These are phyloP conservation scores for Endothia cerciana DNA, from an alignment of 2,329 filamentous ascomycete species.

Conservation along the genomic window DNA sequence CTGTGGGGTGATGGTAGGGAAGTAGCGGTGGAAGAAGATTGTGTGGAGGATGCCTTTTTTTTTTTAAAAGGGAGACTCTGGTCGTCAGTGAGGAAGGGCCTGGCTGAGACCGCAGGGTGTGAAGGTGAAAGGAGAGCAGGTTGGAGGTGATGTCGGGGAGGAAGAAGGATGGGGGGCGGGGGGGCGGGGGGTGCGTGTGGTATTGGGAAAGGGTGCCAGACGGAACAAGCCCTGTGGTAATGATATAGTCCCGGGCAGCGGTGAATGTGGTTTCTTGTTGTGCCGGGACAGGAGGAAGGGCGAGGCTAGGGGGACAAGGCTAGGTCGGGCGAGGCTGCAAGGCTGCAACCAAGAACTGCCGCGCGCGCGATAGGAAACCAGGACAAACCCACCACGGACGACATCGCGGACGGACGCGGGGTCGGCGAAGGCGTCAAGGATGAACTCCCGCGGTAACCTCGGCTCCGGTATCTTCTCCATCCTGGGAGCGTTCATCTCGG, in stretches of 20 bases:
- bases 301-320: slow-evolving; percentile 1
- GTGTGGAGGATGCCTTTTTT: slow-evolving; percentile 82
- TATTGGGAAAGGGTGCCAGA: no score
- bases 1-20: slow-evolving; percentile 80
- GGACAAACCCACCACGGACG: slow-evolving; percentile 73
- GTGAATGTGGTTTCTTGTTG: no score
- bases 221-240: no score
- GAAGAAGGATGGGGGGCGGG: neutral
- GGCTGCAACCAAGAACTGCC: slow-evolving; percentile 5
- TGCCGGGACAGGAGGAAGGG: neutral
- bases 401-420: slow-evolving; percentile 88
- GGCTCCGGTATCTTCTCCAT: slow-evolving; percentile 15
- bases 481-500: neutral
- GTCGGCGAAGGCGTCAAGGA: slow-evolving; percentile 91
- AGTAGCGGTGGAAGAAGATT: slow-evolving; percentile 99
- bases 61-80: neutral
- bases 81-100: slow-evolving; percentile 11
- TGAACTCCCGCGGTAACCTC: slow-evolving; percentile 73
- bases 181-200: no score
- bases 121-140: neutral
- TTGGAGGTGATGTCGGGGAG: neutral
- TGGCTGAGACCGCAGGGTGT: neutral
- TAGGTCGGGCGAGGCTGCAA: neutral
- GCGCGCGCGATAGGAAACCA: no score
- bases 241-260: no score